These are phyloP conservation scores for Alternaria tenuissima DNA, from an alignment of 2,329 filamentous ascomycete genomes.

Conservation along the genomic window DNA sequence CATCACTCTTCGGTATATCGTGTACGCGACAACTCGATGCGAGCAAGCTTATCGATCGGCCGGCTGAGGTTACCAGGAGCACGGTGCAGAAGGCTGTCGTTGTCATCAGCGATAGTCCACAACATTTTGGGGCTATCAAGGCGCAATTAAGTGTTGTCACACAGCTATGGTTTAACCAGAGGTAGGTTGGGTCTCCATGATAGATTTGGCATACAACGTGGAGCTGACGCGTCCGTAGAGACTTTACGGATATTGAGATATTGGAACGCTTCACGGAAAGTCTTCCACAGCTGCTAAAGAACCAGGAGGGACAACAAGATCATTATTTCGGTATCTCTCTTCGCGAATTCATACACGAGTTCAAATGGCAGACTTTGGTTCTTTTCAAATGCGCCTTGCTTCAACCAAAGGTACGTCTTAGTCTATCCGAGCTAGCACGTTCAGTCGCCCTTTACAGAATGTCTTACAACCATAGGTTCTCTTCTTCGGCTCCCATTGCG, in stretches of 20 bases:
- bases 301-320: conserved; percentile 78
- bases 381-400: conserved; percentile 92
- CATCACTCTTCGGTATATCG: conserved; percentile 93
- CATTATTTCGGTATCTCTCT: conserved; percentile 87
- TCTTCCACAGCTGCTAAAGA: conserved; percentile 65
- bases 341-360: conserved; percentile 91
- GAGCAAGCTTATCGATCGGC: conserved; percentile 76
- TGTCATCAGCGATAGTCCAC: conserved; percentile 89
- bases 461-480: conserved; percentile 74
- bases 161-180: conserved; percentile 94
- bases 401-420: conserved; percentile 80
- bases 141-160: conserved; percentile 91
- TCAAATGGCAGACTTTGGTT: conserved; percentile 92
- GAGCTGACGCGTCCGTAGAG: conserved; percentile 54
- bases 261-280: conserved; percentile 90
- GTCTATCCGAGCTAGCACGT: background rate
- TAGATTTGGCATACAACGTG: background rate
- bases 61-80: conserved; percentile 91
- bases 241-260: conserved; percentile 93
- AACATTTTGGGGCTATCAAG: conserved; percentile 87
- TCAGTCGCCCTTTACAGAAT: background rate
- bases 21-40: conserved; percentile 93
- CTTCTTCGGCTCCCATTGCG: conserved; percentile 97
- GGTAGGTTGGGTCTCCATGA: conserved; percentile 53
- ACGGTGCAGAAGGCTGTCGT: conserved; percentile 99